These are phyloP conservation scores for Sungouiella blattae DNA, from an alignment of 805 yeast species.

Conservation along the genomic window DNA sequence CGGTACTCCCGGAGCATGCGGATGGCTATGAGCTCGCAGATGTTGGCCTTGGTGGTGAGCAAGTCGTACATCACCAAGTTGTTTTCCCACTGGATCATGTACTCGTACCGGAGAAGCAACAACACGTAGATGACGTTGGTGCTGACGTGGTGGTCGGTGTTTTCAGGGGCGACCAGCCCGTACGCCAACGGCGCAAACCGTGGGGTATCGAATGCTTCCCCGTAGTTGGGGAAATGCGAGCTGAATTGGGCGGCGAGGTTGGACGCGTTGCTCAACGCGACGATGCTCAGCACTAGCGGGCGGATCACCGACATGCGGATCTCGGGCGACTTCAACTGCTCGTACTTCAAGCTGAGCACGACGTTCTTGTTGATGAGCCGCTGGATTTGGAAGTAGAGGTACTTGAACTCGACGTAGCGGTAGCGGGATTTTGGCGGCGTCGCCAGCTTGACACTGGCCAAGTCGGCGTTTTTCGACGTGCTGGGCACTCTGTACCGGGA, in stretches of 20 bases:
- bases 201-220: conserved; percentile 14
- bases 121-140: conserved; percentile 28
- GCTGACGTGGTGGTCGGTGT: conserved; percentile 15
- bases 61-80: conserved; percentile 36
- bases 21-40: conserved; percentile 53
- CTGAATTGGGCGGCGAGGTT: conserved; percentile 31
- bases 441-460: conserved; percentile 3
- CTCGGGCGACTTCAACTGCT: conserved; percentile 51
- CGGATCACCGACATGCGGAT: conserved; percentile 43
- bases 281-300: conserved; percentile 41
- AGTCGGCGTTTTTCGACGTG: conserved; percentile 3
- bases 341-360: conserved; percentile 44
- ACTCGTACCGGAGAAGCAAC: conserved; percentile 35
- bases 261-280: conserved; percentile 37
- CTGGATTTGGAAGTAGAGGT: conserved; percentile 38
- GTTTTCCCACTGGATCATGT: conserved; percentile 35
- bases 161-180: conserved; percentile 12
- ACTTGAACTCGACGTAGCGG: conserved; percentile 33
- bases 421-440: conserved; percentile 10
- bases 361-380: conserved; percentile 41
- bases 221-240: conserved; percentile 5
- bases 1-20: conserved; percentile 46
- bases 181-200: conserved; percentile 17
- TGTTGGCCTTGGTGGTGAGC: conserved; percentile 42
- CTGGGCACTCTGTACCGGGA: conserved; percentile 2